Evolutionary conservation across 2,329 filamentous ascomycete genomes (phyloP), one percentile per base, ranked within the genome.

Genomic region (Arthrocladium fulminans): DNA sequence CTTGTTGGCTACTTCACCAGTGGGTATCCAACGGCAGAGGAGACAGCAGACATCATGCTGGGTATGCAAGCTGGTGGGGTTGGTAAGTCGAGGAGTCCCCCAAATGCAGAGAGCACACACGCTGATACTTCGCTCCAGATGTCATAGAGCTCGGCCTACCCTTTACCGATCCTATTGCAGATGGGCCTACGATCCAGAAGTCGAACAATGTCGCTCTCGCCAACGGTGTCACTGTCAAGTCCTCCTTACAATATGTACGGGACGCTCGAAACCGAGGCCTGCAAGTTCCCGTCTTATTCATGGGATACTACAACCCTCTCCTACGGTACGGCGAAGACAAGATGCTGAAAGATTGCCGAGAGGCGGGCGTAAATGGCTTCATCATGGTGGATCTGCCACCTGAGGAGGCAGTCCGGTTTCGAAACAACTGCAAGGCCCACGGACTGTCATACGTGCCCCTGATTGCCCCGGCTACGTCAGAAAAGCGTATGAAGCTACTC

Each of bases 291-390:
- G 79, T 98, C 35, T 71, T 98, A 63, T 78, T 98, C 57, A 98
- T 98, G 92, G 92, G 92, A 61, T 98, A 98, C 77, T 98, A 95
- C 72, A 98, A 98, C 73, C 92, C 92, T 1, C 75, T 97, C 53
- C 74, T 97, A 53, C 87, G 84, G 61, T 98, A 97, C 65, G 92
- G 92, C 47, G 92, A 98, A 71, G 88, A 95, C 70, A 79, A 77
- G 52, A 81, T 97, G 67, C 73, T 98, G 47, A 76, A 80, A 59
- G 89, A 97, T 67, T 87, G 88, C 66, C 83, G 84, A 64, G 79
- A 80, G 47, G 85, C 87, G 2, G 88, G 89, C 22, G 81, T 94
- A 64, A 96, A 95, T 69, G 90, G 92, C 51, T 97, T 97, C 70
- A 96, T 98, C 61, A 83, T 97, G 63, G 90, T 95, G 49, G 90